Conservation (phyloP, 2,329 filamentous ascomycete genomes). For the Colletotrichum liaoningense region DNA sequence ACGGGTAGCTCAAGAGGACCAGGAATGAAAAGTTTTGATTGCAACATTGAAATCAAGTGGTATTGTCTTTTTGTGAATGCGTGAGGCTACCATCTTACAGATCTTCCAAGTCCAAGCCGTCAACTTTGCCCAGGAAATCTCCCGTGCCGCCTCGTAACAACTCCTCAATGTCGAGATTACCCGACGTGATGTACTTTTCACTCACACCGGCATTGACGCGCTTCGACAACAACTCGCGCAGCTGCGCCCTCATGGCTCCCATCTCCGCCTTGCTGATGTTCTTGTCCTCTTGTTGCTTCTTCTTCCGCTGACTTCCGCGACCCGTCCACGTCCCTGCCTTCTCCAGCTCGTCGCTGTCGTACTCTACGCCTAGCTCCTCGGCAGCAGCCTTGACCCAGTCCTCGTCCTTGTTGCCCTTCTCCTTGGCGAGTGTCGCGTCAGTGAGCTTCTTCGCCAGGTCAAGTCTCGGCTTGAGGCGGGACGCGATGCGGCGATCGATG, state of each 20-base stretch:
- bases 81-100: conserved; percentile 33
- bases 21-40: neutral
- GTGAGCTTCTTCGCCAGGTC: conserved; percentile 88
- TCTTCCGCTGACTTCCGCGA: conserved; percentile 77
- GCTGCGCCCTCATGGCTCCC: conserved; percentile 74
- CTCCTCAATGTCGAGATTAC: conserved; percentile 83
- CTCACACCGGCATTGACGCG: conserved; percentile 90
- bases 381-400: conserved; percentile 86
- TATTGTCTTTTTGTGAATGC: neutral
- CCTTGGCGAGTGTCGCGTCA: conserved; percentile 85
- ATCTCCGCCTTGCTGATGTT: conserved; percentile 80
- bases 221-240: conserved; percentile 76
- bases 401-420: conserved; percentile 86
- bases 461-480: conserved; percentile 80
- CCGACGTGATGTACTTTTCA: conserved; percentile 85
- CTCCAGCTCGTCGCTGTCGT: conserved; percentile 89
- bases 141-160: conserved; percentile 73
- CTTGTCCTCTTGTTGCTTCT: conserved; percentile 78
- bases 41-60: neutral
- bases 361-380: conserved; percentile 93
- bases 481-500: conserved; percentile 82
- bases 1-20: neutral
- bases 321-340: conserved; percentile 71
- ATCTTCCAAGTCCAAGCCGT: conserved; percentile 53
- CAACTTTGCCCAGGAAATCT: conserved; percentile 71